Evolutionary conservation across 2,329 filamentous ascomycete genomes (phyloP).

Genomic region (Ophiocordyceps sinensis): DNA sequence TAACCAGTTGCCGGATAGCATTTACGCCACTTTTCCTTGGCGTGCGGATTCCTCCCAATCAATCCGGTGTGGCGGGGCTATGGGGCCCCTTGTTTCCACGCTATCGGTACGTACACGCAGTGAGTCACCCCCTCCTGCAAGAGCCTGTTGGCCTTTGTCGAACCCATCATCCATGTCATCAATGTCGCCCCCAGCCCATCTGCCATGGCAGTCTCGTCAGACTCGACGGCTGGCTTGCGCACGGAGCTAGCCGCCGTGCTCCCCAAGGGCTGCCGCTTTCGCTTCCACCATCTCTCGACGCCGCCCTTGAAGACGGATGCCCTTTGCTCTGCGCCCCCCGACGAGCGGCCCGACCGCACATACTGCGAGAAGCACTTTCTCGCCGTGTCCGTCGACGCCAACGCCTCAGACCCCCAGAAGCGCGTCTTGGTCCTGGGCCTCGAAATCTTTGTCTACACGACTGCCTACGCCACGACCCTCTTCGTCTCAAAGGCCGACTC

Average conservation of each 20-base stretch:
- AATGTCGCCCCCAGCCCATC: too few relatives aligned
- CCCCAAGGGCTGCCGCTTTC: constrained; percentile 43
- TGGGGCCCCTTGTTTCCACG: too few relatives aligned
- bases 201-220: not conserved
- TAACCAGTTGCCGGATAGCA: too few relatives aligned
- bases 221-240: constrained; percentile 3
- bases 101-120: too few relatives aligned
- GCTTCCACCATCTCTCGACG: constrained; percentile 76
- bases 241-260: constrained; percentile 30
- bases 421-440: constrained; percentile 67
- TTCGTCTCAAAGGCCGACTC: constrained; percentile 98
- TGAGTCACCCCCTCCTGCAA: too few relatives aligned
- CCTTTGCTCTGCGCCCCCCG: constrained; percentile 66
- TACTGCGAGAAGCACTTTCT: constrained; percentile 76
- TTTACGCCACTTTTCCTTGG: too few relatives aligned
- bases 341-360: constrained; percentile 58
- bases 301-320: constrained; percentile 60
- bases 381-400: constrained; percentile 30
- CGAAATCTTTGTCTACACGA: constrained; percentile 79
- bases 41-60: too few relatives aligned
- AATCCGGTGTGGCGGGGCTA: too few relatives aligned
- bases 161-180: too few relatives aligned
- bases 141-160: too few relatives aligned
- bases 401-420: constrained; percentile 3
- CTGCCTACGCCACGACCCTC: constrained; percentile 64